phyloP scores from a whole-genome alignment of 352 stramenopile genomes.

The Phytophthora citricola region DNA sequence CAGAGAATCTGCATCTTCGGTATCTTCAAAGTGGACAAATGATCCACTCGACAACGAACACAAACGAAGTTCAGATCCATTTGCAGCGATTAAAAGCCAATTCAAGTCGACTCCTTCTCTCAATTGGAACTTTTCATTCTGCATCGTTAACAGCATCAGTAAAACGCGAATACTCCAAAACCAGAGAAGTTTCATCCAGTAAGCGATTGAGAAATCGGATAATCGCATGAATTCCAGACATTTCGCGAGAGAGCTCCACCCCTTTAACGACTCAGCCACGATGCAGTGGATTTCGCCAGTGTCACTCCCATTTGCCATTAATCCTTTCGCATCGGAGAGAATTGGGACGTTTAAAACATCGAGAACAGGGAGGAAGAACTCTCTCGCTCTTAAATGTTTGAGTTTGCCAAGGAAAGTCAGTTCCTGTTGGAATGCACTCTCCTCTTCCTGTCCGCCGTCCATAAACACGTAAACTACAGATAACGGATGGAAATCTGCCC shows the following conservation, averaged over 20 bases:
- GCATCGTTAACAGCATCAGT: slow-evolving; percentile 33
- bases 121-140: slow-evolving; percentile 37
- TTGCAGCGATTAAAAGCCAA: slow-evolving; percentile 38
- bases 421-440: slow-evolving; percentile 31
- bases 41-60: slow-evolving; percentile 21
- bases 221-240: slow-evolving; percentile 29
- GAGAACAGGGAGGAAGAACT: slow-evolving; percentile 33
- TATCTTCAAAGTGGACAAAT: slow-evolving; percentile 17
- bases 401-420: slow-evolving; percentile 31
- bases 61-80: slow-evolving; percentile 36
- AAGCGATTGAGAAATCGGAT: slow-evolving; percentile 7
- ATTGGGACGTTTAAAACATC: slow-evolving; percentile 21
- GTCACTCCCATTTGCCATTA: background rate
- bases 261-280: slow-evolving; percentile 40
- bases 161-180: slow-evolving; percentile 49
- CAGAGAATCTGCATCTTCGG: slow-evolving; percentile 3
- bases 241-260: slow-evolving; percentile 34
- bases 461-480: slow-evolving; percentile 28
- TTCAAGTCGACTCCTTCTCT: slow-evolving; percentile 22
- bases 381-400: slow-evolving; percentile 23
- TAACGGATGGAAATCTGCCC: slow-evolving; percentile 10
- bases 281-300: slow-evolving; percentile 22
- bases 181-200: slow-evolving; percentile 37
- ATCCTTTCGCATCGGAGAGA: slow-evolving; percentile 11
- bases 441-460: background rate